A percentile compares a stretch with the other conserved stretches of the same genome.
Conservation (phyloP, 306 rosid genomes). For the Citrullus mucosospermus region DNA sequence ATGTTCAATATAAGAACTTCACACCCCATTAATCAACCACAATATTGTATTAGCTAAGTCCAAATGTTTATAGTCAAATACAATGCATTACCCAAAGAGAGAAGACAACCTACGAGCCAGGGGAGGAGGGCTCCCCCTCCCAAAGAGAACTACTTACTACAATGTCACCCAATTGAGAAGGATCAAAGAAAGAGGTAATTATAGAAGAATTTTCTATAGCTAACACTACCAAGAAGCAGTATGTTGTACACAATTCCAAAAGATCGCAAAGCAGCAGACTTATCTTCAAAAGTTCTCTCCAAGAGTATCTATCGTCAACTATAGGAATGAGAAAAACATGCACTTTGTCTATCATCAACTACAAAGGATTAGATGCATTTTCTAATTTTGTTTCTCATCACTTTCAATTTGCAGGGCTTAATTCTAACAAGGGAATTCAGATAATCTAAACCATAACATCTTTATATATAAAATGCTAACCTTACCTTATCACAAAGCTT, state of each 20-base stretch:
- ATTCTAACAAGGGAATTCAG: not conserved
- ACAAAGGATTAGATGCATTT: not conserved
- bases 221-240: too few relatives aligned
- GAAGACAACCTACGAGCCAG: too few relatives aligned
- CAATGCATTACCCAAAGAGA: too few relatives aligned
- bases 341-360: not conserved
- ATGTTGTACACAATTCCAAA: too few relatives aligned
- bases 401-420: not conserved
- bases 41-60: not conserved
- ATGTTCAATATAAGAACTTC: not conserved
- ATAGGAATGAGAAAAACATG: not conserved
- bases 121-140: too few relatives aligned
- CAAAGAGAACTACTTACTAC: too few relatives aligned
- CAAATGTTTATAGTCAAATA: not conserved
- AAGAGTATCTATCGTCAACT: too few relatives aligned
- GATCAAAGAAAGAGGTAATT: too few relatives aligned
- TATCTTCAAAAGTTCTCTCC: too few relatives aligned
- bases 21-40: not conserved
- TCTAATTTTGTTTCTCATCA: not conserved
- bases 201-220: too few relatives aligned
- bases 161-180: too few relatives aligned
- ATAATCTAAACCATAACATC: not conserved
- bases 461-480: not conserved
- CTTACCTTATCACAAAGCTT: conserved; percentile 95
- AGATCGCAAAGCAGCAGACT: too few relatives aligned